Base-by-base conservation (phyloP, 495 filamentous ascomycete genomes). In the Neurospora sp. region DNA sequence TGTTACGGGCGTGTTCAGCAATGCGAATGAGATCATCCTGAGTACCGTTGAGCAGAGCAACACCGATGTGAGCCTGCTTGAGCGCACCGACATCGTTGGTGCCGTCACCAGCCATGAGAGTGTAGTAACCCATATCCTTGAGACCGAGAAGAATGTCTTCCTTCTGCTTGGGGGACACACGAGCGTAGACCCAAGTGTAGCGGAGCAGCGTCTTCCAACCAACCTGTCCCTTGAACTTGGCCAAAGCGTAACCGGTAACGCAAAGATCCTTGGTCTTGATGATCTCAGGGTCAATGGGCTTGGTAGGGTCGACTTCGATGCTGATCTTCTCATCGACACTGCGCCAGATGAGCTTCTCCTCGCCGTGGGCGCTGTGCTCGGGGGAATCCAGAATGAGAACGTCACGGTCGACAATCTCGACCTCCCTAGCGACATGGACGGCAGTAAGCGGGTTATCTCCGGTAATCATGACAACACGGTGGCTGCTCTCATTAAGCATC, bases 401-500 rank as follows among this genome's bases (percentile, higher is more conserved):
- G 35, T 98, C 96, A 12, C 96, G 91, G 77, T 99, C 96, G 27
- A 99, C 93, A 79, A 99, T 99, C 78, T 99, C 96, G 44, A 99
- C 96, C 79, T 98, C 90, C 59, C 91, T 90, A 14, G 96, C 96
- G 73, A 99, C 96, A 79, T 99, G 95, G 35, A 96, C 92, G 75
- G 96, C 96, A 31, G 96, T 99, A 48, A 99, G 87, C 27, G 96
- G 94, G 79, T 99, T 99, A 82, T 99, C 96, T 77, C 96, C 96
- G 69, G 96, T 99, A 72, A 99, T 99, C 96, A 99, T 99, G 76
- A 98, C 92, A 72, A 96, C 93, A 76, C 96, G 93, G 84, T 99
- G 96, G 82, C 93, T 97, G 82, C 95, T 97, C 84, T 98, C 96
- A 79, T 97, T 99, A 72, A 99, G 87, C 96, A 99, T 98, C 66